These are phyloP conservation scores for Psilocybe azurescens DNA, from an alignment of 768 basidiomycete genomes.

Conservation along the genomic window DNA sequence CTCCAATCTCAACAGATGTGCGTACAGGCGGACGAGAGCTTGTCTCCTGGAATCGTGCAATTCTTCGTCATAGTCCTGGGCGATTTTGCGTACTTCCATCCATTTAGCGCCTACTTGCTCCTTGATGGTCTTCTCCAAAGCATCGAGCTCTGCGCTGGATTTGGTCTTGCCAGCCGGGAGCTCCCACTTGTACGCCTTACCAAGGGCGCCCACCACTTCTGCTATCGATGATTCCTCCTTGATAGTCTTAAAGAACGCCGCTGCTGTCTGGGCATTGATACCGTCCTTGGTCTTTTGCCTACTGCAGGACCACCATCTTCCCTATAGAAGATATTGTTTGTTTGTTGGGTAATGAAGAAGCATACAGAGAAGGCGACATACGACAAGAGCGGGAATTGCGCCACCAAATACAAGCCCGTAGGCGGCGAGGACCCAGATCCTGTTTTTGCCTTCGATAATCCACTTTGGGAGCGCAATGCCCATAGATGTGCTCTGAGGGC, in stretches of 20 bases:
- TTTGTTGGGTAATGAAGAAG: too few relatives aligned
- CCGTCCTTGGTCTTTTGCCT: constrained; percentile 92
- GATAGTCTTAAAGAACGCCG: constrained; percentile 87
- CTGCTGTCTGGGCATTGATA: constrained; percentile 79
- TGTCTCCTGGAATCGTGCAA: constrained; percentile 48
- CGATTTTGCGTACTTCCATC: constrained; percentile 51
- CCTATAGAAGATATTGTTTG: constrained; percentile 40
- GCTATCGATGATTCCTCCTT: constrained; percentile 78
- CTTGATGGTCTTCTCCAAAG: constrained; percentile 57
- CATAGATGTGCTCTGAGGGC: constrained; percentile 92
- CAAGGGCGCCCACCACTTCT: constrained; percentile 75
- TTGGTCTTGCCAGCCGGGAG: constrained; percentile 34
- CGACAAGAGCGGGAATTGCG: constrained; percentile 85
- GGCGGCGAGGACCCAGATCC: constrained; percentile 84
- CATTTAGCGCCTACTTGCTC: constrained; percentile 56
- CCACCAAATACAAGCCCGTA: constrained; percentile 92
- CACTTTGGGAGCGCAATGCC: constrained; percentile 94
- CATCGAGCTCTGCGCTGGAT: constrained; percentile 44
- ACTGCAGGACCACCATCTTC: constrained; percentile 97
- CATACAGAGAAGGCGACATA: constrained; percentile 8
- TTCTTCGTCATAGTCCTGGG: constrained; percentile 38
- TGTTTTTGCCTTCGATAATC: constrained; percentile 93
- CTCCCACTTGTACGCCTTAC: constrained; percentile 70
- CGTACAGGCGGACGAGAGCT: constrained; percentile 80
- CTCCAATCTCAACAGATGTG: constrained; percentile 79